Evolutionary conservation across 345 rosid species (phyloP).

Genomic region (Linum lewisii): DNA sequence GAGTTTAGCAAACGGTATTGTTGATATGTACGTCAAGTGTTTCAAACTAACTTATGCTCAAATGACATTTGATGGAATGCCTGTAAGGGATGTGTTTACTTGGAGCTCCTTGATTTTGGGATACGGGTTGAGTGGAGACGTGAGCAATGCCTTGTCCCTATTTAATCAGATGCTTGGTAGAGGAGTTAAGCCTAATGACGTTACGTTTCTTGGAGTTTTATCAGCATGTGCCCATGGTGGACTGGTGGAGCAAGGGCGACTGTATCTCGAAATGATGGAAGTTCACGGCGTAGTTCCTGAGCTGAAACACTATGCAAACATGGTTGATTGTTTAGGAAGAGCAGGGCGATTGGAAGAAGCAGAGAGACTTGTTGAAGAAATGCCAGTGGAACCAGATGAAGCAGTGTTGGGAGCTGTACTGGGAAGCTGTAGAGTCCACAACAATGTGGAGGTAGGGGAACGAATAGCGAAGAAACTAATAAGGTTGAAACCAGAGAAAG

Average conservation of each 20-base stretch:
- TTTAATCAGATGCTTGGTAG: constrained; percentile 32
- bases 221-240: constrained; percentile 64
- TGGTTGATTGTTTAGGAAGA: constrained; percentile 51
- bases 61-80: constrained; percentile 32
- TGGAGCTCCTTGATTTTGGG: constrained; percentile 64
- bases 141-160: constrained; percentile 23
- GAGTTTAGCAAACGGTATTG: constrained; percentile 46
- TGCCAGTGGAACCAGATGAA: constrained; percentile 55
- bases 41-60: constrained; percentile 25
- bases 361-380: constrained; percentile 37
- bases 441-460: constrained; percentile 48
- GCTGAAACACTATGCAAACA: constrained; percentile 43
- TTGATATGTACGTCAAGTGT: constrained; percentile 52
- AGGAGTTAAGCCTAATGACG: constrained; percentile 38
- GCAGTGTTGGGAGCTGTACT: constrained; percentile 46
- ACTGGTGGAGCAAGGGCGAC: constrained; percentile 34
- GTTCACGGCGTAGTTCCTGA: constrained; percentile 29
- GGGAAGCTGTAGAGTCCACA: constrained; percentile 44
- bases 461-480: constrained; percentile 47
- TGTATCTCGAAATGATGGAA: constrained; percentile 32
- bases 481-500: constrained; percentile 34
- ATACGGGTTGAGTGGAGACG: constrained; percentile 42
- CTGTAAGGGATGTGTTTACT: constrained; percentile 40
- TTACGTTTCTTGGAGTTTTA: constrained; percentile 57
- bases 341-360: constrained; percentile 55